Evolutionary conservation across 2,329 filamentous ascomycete species (phyloP).

Genomic region (Bimuria novae-zelandiae): DNA sequence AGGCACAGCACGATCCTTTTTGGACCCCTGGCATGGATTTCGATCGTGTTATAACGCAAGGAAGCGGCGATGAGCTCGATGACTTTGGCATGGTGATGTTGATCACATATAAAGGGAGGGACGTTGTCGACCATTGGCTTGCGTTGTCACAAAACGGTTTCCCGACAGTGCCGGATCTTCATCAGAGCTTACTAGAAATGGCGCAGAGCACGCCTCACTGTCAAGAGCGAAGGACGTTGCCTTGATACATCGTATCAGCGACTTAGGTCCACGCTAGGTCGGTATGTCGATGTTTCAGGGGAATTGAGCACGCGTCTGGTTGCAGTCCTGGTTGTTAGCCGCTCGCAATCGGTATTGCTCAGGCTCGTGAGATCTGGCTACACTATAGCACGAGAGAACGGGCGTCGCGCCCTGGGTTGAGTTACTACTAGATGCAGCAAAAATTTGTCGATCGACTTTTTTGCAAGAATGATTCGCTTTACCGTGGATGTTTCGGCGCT

Average conservation of each 20-base stretch:
- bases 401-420: too few relatives aligned
- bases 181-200: conserved; percentile 11
- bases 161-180: conserved; percentile 14
- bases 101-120: conserved; percentile 23
- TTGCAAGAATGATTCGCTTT: too few relatives aligned
- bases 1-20: conserved; percentile 9
- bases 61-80: conserved; percentile 19
- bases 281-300: too few relatives aligned
- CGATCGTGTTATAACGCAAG: conserved; percentile 15
- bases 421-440: too few relatives aligned
- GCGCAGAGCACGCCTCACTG: not conserved
- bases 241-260: not conserved
- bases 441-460: too few relatives aligned
- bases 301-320: too few relatives aligned
- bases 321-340: too few relatives aligned
- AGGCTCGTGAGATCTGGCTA: too few relatives aligned
- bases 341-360: too few relatives aligned
- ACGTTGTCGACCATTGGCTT: conserved; percentile 23
- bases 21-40: conserved; percentile 25
- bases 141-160: not conserved
- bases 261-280: not conserved
- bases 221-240: not conserved
- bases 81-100: conserved; percentile 27
- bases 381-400: too few relatives aligned
- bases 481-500: too few relatives aligned